Percentiles rank a stretch among this genome's conserved stretches.
These are phyloP conservation scores for Solanum okadae DNA, from an alignment of 257 asterid species.

Conservation along the genomic window DNA sequence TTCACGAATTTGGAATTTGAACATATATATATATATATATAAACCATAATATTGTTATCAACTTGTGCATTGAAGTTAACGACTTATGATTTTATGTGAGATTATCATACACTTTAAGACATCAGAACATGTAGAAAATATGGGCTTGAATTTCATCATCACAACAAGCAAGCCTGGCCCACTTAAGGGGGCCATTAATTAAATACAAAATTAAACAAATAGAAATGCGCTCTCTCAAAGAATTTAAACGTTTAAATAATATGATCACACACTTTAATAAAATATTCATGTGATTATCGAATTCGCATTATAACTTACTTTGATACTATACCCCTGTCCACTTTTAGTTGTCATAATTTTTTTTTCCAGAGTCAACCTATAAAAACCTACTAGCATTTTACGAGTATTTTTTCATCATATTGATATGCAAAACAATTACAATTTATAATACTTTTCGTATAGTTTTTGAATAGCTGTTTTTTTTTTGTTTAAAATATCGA, in stretches of 20 bases:
- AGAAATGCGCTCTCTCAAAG: not conserved
- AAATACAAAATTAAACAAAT: not conserved
- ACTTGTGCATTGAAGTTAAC: not conserved
- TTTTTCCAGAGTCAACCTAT: too few species aligned
- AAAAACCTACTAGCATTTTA: too few species aligned
- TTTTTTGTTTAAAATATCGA: too few species aligned
- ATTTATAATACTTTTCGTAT: too few species aligned
- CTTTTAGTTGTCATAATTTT: too few species aligned
- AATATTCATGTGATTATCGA: not conserved
- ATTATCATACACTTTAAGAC: not conserved
- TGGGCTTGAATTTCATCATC: not conserved
- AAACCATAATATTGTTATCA: too few species aligned
- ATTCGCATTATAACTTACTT: not conserved
- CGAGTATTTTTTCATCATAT: too few species aligned
- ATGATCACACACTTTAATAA: not conserved
- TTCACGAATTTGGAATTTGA: not conserved
- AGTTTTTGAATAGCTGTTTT: too few species aligned
- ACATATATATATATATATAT: too few species aligned
- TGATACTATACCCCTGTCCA: too few species aligned
- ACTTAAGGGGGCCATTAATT: not conserved
- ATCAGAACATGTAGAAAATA: fast-evolving
- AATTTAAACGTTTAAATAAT: not conserved
- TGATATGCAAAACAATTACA: too few species aligned
- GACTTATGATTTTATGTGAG: not conserved
- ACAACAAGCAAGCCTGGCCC: not conserved